phyloP scores from a whole-genome alignment of 768 basidiomycete genomes.

The Russula abietina region DNA sequence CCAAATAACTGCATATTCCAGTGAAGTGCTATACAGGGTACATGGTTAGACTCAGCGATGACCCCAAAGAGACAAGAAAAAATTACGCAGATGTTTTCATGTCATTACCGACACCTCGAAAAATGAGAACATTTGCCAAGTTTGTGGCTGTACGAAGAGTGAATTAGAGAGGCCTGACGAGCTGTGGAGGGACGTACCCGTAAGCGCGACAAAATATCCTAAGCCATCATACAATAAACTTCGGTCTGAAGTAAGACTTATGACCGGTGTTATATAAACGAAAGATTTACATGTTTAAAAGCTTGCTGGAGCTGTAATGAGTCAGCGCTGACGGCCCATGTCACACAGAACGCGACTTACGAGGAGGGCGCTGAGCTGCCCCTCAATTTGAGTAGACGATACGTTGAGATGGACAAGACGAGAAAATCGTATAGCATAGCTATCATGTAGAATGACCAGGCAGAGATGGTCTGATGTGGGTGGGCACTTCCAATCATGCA shows the following conservation, averaged over 20 bases:
- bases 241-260: neutral
- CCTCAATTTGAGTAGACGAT: slow-evolving; percentile 47
- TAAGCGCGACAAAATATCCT: slow-evolving; percentile 53
- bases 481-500: slow-evolving; percentile 39
- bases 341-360: slow-evolving; percentile 9
- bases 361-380: slow-evolving; percentile 30
- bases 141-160: slow-evolving; percentile 26
- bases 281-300: slow-evolving; percentile 28
- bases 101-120: slow-evolving; percentile 22
- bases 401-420: slow-evolving; percentile 44
- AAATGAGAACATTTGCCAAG: slow-evolving; percentile 29
- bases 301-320: slow-evolving; percentile 24
- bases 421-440: slow-evolving; percentile 53
- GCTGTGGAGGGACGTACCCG: slow-evolving; percentile 29
- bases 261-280: neutral
- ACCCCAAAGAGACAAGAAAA: neutral
- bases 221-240: slow-evolving; percentile 68
- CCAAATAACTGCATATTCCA: slow-evolving; percentile 35
- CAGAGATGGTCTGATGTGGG: slow-evolving; percentile 31
- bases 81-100: slow-evolving; percentile 26
- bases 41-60: neutral
- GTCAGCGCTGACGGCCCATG: neutral
- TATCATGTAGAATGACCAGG: slow-evolving; percentile 55
- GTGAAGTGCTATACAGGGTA: slow-evolving; percentile 26
- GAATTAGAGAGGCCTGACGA: neutral